Base-by-base conservation (phyloP, 495 filamentous ascomycete genomes). In the Bacidia gigantensis region DNA sequence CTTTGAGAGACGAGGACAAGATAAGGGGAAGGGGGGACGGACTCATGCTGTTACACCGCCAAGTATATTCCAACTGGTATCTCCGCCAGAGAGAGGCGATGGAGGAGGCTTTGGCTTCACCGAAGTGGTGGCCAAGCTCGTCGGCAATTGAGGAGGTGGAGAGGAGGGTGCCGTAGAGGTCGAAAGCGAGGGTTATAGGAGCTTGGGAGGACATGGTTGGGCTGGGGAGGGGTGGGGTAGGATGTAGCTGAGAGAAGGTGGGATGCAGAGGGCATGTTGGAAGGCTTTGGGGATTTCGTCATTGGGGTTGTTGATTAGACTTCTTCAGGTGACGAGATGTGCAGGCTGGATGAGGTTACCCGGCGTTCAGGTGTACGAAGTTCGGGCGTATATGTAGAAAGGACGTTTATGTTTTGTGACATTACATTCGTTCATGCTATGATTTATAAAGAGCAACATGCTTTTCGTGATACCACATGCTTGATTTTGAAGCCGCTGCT, bases 11-110 rank as follows among this genome's bases (percentile, higher is more conserved):
- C n/a, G n/a, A n/a, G n/a, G 29, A 43, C 17, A 25, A 29, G 46
- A 21, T 26, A 10, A 42, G 25, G 20, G 17, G 2, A 2, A 21
- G 11, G 11, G 11, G 24, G 0, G 14, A 3, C 2, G 41, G 65
- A 84, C 85, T 69, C 84, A 89, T 89, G 75, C 79, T 84, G 58
- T 83, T 90, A 55, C 85, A 63, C 43, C 85, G 67, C 85, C 84
- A 92, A 32, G 86, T 86, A 57, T 89, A 92, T 65, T 88, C 86
- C 18, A 94, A 71, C 62, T 89, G 84, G 60, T 77, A 78, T 22
- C 68, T 73, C 42, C 76, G 62, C 77, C 76, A 82, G 57, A 73
- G 60, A 21, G 73, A 62, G 7, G 82, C 75, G 12, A 89, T 70
- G 5, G 63, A 58, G 7, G 67, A 57, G 11, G 78, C 76, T 57